Percentiles rank a stretch among this genome's conserved stretches.
These are phyloP conservation scores for Saccharomyces paradoxus DNA, from an alignment of 805 yeast species.

Conservation along the genomic window DNA sequence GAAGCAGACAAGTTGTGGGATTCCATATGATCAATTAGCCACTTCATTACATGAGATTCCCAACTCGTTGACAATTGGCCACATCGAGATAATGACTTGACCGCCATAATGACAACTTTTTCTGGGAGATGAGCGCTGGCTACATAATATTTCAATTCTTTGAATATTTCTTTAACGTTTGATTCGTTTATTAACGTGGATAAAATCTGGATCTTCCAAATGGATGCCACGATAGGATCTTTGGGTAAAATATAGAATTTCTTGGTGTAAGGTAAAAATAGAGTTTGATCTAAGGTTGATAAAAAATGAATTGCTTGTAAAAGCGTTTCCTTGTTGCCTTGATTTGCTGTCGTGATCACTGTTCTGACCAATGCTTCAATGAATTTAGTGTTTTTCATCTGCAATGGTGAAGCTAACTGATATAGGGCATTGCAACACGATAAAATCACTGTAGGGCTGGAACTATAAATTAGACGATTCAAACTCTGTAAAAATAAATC, in stretches of 20 bases:
- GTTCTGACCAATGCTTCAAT: conserved; percentile 43
- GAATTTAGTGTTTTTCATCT: conserved; percentile 42
- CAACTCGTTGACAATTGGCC: conserved; percentile 43
- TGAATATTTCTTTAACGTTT: conserved; percentile 44
- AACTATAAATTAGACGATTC: conserved; percentile 39
- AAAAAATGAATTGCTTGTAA: conserved; percentile 40
- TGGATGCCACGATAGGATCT: conserved; percentile 39
- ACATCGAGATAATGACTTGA: conserved; percentile 56
- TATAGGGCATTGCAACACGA: conserved; percentile 50
- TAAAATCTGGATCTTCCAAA: conserved; percentile 52
- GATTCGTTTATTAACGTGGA: conserved; percentile 47
- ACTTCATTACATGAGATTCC: conserved; percentile 47
- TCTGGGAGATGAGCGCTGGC: conserved; percentile 19
- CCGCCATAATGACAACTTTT: conserved; percentile 38
- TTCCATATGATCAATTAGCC: conserved; percentile 51
- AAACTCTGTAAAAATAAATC: conserved; percentile 44
- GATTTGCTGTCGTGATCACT: conserved; percentile 28
- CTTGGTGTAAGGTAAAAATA: conserved; percentile 33
- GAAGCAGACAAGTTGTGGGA: conserved; percentile 13
- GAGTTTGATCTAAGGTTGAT: conserved; percentile 27
- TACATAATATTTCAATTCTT: conserved; percentile 58
- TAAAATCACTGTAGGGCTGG: conserved; percentile 53
- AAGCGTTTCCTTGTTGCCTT: conserved; percentile 32
- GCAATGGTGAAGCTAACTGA: conserved; percentile 50
- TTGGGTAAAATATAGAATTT: conserved; percentile 50